phyloP scores from a whole-genome alignment of 2,329 filamentous ascomycete species.

The Claviceps sp. region DNA sequence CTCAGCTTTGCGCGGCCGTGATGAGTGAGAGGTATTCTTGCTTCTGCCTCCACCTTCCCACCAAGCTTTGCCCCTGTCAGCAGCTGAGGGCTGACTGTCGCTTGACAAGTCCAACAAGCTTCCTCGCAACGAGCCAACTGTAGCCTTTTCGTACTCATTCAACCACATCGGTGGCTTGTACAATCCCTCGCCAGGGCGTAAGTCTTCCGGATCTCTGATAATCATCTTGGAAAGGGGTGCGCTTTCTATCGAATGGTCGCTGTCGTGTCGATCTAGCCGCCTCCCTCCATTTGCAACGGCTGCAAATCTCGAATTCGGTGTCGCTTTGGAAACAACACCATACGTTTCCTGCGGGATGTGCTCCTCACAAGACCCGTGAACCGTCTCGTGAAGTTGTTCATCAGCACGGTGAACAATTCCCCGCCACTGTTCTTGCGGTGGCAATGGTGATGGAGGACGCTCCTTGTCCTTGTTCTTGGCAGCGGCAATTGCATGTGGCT shows the following conservation, averaged over 20 bases:
- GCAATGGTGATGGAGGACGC: constrained; percentile 16
- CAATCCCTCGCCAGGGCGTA: constrained; percentile 36
- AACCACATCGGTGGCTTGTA: constrained; percentile 49
- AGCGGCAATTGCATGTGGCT: constrained; percentile 5
- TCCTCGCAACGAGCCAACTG: constrained; percentile 45
- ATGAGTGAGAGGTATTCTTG: constrained; percentile 31
- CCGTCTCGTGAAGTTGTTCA: constrained; percentile 16
- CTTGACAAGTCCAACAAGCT: constrained; percentile 44
- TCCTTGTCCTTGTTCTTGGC: constrained; percentile 21
- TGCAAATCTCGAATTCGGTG: not conserved
- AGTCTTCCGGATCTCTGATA: constrained; percentile 27
- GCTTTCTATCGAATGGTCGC: constrained; percentile 15
- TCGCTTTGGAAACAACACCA: constrained; percentile 5
- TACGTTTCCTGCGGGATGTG: constrained; percentile 13
- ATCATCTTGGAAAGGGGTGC: constrained; percentile 27
- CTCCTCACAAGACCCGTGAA: constrained; percentile 16
- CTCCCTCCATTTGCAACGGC: constrained; percentile 10
- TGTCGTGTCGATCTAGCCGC: constrained; percentile 17
- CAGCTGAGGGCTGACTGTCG: constrained; percentile 19
- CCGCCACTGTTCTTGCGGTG: constrained; percentile 2
- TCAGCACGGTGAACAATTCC: constrained; percentile 17
- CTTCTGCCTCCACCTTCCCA: constrained; percentile 52
- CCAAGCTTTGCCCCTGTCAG: constrained; percentile 51
- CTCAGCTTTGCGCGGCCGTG: constrained; percentile 42
- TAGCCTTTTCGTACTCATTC: constrained; percentile 61